Percentiles rank a stretch among this genome's conserved stretches.
Evolutionary conservation across 2,329 filamentous ascomycete genomes (phyloP).

Genomic region (Colletotrichum sp.): DNA sequence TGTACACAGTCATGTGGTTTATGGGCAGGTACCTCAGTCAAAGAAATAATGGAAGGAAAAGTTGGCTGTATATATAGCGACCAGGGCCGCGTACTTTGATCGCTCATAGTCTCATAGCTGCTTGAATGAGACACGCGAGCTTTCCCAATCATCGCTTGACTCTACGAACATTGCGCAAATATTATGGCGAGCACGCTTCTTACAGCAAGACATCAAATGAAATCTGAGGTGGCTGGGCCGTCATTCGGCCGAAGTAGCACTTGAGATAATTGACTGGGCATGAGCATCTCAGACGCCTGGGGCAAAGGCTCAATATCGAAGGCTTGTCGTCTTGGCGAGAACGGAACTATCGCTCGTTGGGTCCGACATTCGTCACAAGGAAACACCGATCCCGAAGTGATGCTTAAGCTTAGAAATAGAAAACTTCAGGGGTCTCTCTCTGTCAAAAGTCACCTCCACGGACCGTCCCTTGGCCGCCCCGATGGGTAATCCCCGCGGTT

Average conservation of each 20-base stretch:
- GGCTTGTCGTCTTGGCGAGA: neutral
- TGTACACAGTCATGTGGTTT: too few relatives aligned
- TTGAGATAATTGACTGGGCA: neutral
- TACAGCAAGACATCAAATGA: rapidly evolving
- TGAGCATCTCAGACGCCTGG: neutral
- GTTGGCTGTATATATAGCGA: too few relatives aligned
- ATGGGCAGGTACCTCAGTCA: too few relatives aligned
- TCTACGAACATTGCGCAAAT: rapidly evolving
- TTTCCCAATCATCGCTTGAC: neutral
- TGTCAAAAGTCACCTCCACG: neutral
- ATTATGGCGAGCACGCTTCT: neutral
- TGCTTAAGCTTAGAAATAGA: neutral
- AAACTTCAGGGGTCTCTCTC: neutral
- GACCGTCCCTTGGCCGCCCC: neutral
- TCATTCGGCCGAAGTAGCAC: neutral
- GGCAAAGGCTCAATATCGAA: neutral
- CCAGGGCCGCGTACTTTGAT: too few relatives aligned
- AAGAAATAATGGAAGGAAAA: too few relatives aligned
- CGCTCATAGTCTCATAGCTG: too few relatives aligned
- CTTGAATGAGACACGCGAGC: too few relatives aligned
- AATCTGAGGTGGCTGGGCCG: neutral
- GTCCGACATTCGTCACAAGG: neutral
- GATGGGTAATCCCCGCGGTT: neutral
- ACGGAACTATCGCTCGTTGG: neutral
- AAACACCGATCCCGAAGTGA: neutral